Base-by-base conservation (phyloP, 306 rosid genomes). In the Lotus japonicus region DNA sequence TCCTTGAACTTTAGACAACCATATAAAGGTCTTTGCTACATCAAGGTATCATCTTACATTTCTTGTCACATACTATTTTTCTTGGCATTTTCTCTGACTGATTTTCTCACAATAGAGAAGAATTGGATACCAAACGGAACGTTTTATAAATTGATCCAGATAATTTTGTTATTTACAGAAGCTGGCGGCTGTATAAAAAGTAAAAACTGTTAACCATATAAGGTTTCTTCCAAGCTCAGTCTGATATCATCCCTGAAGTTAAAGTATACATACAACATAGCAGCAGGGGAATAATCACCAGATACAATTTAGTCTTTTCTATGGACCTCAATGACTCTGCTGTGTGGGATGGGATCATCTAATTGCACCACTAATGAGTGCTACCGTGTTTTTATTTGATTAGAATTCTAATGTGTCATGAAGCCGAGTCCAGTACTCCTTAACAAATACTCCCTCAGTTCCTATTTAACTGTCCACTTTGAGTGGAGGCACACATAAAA, bases 1-100 rank as follows among this genome's bases (percentile, higher is more conserved):
- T 92, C 78, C 74, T 83, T 60, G 88, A 84, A 80, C 55, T 89
- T 28, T 89, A 82, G 50, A 48, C 59, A 78, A 58, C 53, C 51
- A 19, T 61, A 60, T 73, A 41, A 45, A 18, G 65, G 51, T 28
- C 42, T 58, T 41, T 61, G 63, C 46, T 55, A 28, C 67, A 50
- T 63, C 64, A 38, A 69, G 66, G 82, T 81, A 77, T 50, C 64
- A 58, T 68, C 42, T 54, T 60, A 19, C 56, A 63, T 71, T 66
- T 45, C 72, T 61, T 45, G 45, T 19, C 28, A 56, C 43, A 18
- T 19, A 75, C 31, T 15, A 31, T 26, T 60, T 49, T 16, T 39
- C 23, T 18, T 42, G 17, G 13, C 64, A 49, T 36, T 38, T 38
- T 13, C 65, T 69, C 33, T 80, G 17, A 44, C 46, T 63, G 42